These are phyloP conservation scores for Sclerotinia trifoliorum DNA, from an alignment of 2,329 filamentous ascomycete genomes.

Conservation along the genomic window DNA sequence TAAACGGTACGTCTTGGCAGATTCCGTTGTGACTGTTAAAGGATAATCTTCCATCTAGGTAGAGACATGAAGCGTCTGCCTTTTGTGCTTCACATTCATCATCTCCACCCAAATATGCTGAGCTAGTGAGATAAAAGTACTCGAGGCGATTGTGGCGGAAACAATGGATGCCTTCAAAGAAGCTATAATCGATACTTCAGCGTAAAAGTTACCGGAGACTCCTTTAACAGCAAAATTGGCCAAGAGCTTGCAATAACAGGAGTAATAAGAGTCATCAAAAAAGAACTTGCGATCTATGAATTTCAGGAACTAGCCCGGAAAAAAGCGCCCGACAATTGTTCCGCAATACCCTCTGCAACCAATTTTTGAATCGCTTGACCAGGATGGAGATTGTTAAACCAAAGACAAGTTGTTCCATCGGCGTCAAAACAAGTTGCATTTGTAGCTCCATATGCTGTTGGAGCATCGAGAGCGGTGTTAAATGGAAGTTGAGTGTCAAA, in stretches of 20 bases:
- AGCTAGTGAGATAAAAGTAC: neutral
- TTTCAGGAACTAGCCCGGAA: neutral
- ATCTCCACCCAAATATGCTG: neutral
- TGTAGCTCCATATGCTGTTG: slow-evolving; percentile 25
- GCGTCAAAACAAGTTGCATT: slow-evolving; percentile 28
- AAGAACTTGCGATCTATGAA: neutral
- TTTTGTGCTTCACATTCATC: too few species aligned
- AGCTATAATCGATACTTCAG: neutral
- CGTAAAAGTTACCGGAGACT: neutral
- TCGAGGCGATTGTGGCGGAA: neutral
- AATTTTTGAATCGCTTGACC: slow-evolving; percentile 28
- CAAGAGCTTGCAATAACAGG: neutral
- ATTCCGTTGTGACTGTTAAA: neutral
- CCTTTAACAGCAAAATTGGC: neutral
- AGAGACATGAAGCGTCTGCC: too few species aligned
- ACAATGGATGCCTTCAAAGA: neutral
- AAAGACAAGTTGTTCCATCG: slow-evolving; percentile 31
- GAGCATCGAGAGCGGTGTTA: neutral
- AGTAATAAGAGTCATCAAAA: neutral
- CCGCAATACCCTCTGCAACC: slow-evolving; percentile 23
- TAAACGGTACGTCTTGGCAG: neutral
- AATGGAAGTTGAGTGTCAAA: slow-evolving; percentile 7
- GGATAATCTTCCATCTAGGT: accelerated
- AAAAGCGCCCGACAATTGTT: neutral
- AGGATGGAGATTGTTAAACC: slow-evolving; percentile 31